Conservation (phyloP, 805 yeast species). For the Nakazawaea molendinolei region DNA sequence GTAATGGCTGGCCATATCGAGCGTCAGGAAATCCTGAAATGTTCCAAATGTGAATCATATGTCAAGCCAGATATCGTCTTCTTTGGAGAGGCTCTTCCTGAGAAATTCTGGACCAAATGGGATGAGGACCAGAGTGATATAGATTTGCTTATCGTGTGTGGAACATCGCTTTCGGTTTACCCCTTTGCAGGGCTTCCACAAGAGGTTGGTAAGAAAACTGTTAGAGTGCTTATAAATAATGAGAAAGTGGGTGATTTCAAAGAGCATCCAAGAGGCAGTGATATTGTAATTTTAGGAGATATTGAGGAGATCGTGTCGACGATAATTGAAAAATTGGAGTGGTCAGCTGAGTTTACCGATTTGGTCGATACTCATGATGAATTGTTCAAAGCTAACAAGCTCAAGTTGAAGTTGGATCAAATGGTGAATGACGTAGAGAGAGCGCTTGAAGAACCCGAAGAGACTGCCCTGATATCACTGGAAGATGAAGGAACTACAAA, state of each 20-base stretch:
- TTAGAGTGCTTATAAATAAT: slow-evolving; percentile 65
- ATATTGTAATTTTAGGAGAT: slow-evolving; percentile 51
- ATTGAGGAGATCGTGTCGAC: slow-evolving; percentile 61
- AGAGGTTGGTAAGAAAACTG: slow-evolving; percentile 41
- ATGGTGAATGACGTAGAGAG: slow-evolving; percentile 9
- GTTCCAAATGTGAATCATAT: slow-evolving; percentile 62
- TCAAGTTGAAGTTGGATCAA: slow-evolving; percentile 12
- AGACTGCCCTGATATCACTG: slow-evolving; percentile 18
- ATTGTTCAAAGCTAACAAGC: slow-evolving; percentile 10
- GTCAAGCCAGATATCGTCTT: slow-evolving; percentile 94
- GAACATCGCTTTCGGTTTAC: slow-evolving; percentile 82
- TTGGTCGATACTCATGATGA: slow-evolving; percentile 26
- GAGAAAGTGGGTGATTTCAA: slow-evolving; percentile 74
- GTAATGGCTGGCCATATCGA: slow-evolving; percentile 35
- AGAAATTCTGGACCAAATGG: slow-evolving; percentile 60
- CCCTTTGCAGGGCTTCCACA: slow-evolving; percentile 86
- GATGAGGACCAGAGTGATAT: slow-evolving; percentile 46
- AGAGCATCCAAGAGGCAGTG: slow-evolving; percentile 46
- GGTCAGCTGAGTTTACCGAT: slow-evolving; percentile 50
- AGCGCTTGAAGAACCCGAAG: slow-evolving; percentile 16
- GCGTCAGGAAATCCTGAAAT: slow-evolving; percentile 40
- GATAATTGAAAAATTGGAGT: slow-evolving; percentile 51
- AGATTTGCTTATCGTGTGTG: slow-evolving; percentile 81
- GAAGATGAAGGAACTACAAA: slow-evolving; percentile 13
- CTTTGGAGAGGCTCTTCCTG: slow-evolving; percentile 86